Percentiles rank a stretch among this genome's conserved stretches.
These are phyloP conservation scores for Penicillium lagena DNA, from an alignment of 495 filamentous ascomycete species.

Conservation along the genomic window DNA sequence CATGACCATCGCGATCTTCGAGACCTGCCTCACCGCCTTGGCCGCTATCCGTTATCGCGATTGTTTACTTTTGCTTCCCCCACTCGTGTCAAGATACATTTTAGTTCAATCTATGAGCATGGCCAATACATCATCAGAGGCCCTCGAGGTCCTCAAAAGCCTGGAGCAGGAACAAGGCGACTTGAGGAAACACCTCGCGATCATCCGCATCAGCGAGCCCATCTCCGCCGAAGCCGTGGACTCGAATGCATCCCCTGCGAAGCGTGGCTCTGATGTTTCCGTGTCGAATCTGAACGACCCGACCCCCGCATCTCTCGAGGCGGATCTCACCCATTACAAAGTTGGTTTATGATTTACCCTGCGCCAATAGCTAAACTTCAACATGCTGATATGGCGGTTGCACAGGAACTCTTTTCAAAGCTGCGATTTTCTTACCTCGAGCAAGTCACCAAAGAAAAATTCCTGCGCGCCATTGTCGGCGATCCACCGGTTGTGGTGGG, in stretches of 20 bases:
- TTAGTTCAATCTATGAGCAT: constrained; percentile 11
- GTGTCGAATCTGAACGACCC: constrained; percentile 52
- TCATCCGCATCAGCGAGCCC: constrained; percentile 70
- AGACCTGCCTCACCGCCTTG: constrained; percentile 13
- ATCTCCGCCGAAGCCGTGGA: constrained; percentile 46
- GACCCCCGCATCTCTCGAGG: constrained; percentile 69
- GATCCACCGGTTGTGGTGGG: constrained; percentile 82
- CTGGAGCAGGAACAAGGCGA: constrained; percentile 44
- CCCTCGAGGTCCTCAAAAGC: constrained; percentile 29
- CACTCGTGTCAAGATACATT: too few relatives aligned
- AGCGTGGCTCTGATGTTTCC: constrained; percentile 66
- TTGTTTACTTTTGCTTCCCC: constrained; percentile 11
- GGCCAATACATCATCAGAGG: constrained; percentile 18
- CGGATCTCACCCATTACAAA: constrained; percentile 84
- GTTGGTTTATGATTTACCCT: constrained; percentile 16
- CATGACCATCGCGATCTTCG: not conserved
- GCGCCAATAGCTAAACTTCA: too few relatives aligned
- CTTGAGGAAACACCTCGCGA: constrained; percentile 50
- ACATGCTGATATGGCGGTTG: not conserved
- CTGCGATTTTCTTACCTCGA: constrained; percentile 79
- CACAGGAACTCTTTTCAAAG: constrained; percentile 84
- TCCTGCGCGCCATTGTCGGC: constrained; percentile 86
- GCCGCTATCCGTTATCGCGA: not conserved
- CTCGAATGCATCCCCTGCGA: constrained; percentile 24
- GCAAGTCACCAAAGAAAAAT: constrained; percentile 93